A percentile compares a stretch with the other conserved stretches of the same genome.
Evolutionary conservation across 306 rosid genomes (phyloP).

Genomic region (Rosa persica): DNA sequence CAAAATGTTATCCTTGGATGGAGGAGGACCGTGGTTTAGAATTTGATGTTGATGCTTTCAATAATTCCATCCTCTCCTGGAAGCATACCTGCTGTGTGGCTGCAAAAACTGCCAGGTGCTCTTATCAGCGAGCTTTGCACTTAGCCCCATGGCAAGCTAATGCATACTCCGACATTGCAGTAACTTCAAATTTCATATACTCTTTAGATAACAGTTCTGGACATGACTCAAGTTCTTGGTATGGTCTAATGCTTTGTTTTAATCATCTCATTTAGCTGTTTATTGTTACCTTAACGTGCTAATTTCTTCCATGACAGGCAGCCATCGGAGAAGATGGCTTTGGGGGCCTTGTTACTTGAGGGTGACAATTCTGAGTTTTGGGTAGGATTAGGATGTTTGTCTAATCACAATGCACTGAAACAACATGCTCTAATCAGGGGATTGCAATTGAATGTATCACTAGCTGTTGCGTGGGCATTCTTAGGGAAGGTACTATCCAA

Average conservation of each 20-base stretch:
- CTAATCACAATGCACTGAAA: conserved; percentile 60
- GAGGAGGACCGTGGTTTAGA: conserved; percentile 57
- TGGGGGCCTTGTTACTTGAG: conserved; percentile 91
- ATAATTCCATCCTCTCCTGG: conserved; percentile 74
- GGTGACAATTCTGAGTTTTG: conserved; percentile 85
- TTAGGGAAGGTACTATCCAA: conserved; percentile 75
- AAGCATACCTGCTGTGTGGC: conserved; percentile 59
- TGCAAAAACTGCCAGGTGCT: conserved; percentile 58
- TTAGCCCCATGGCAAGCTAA: conserved; percentile 95
- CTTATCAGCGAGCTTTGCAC: conserved; percentile 87
- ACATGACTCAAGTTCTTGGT: conserved; percentile 53
- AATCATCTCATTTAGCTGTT: conserved; percentile 18
- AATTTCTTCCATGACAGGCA: conserved; percentile 48
- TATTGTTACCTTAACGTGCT: conserved; percentile 26
- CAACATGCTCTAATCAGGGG: conserved; percentile 89
- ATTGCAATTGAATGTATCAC: conserved; percentile 77
- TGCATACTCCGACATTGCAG: conserved; percentile 74
- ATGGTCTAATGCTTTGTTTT: conserved; percentile 32
- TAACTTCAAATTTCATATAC: conserved; percentile 52
- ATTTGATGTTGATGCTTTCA: conserved; percentile 56
- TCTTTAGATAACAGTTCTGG: conserved; percentile 38
- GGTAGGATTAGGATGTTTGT: conserved; percentile 78
- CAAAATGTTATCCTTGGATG: conserved; percentile 85
- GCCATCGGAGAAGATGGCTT: conserved; percentile 73
- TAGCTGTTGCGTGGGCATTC: conserved; percentile 87